Base-by-base conservation (phyloP, 495 filamentous ascomycete genomes). In the Daldinia loculata region DNA sequence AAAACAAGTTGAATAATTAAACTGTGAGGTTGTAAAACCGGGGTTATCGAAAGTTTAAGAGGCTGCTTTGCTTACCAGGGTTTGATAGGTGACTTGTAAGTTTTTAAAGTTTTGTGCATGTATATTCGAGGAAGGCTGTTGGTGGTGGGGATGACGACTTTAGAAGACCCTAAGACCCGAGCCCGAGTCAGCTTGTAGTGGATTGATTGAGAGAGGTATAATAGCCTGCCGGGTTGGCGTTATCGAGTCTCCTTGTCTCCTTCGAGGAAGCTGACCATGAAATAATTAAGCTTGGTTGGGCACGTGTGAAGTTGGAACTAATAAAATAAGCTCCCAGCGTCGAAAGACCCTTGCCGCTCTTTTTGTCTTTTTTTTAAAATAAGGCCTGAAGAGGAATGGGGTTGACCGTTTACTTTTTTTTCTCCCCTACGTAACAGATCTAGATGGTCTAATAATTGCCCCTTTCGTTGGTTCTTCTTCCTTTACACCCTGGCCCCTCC, bases 251-350 rank as follows among this genome's bases (percentile, higher is more conserved):
- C 55, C 43, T 58, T 61, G 69, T 45, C 61, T 69, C 55, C 43
- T 58, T 61, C 36, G 53, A 53, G 24, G 58, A 22, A 67, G 50
- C 41, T 62, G 62, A 63, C 51, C 30, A 57, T 45, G 45, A 30
- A 63, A 58, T 41, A 61, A 62, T 68, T 72, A 72, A 72, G 69
- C 59, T 59, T 72, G 69, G 63, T 64, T 64, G 60, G 60, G 64
- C 69, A 72, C 64, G 69, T 71, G 69, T 66, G 65, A 67, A 55
- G 30, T 62, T 57, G 58, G 36, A 68, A 63, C 61, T 69, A 66
- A 55, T 39, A n/a, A 43, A 34, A 59, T 62, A 62, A 62, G 56
- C 39, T 34, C 61, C 56, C 53, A 51, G 26, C 19, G 12, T 50
- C 55, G n/a, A 32, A 51, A 57, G 57, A 70, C 32, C 68, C 61